phyloP scores from a whole-genome alignment of 257 asterid genomes.

The Solanum chaucha region DNA sequence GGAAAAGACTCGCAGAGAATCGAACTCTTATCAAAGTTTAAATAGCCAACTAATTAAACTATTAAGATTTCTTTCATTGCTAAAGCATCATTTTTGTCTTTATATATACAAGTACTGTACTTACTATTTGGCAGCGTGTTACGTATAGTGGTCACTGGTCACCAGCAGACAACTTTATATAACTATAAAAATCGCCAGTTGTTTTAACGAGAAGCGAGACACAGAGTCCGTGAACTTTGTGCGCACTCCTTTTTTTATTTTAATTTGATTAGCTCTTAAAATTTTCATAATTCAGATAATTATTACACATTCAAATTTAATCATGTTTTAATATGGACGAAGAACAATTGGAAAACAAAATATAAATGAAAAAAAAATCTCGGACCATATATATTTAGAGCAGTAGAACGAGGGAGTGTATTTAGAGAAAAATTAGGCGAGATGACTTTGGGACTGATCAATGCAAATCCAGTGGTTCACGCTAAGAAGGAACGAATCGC shows the following conservation, averaged over 20 bases:
- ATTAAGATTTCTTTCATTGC: too few relatives aligned
- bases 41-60: too few relatives aligned
- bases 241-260: neutral
- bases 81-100: neutral
- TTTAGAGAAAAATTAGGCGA: neutral
- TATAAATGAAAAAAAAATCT: neutral
- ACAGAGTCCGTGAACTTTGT: neutral
- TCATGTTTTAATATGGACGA: too few relatives aligned
- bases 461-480: constrained; percentile 94
- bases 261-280: too few relatives aligned
- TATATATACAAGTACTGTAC: neutral
- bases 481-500: constrained; percentile 63
- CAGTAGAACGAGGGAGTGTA: neutral
- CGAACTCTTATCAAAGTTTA: too few relatives aligned
- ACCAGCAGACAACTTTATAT: neutral
- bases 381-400: neutral
- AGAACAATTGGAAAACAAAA: too few relatives aligned
- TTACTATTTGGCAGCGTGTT: neutral
- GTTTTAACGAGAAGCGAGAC: neutral
- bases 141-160: neutral
- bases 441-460: constrained; percentile 86
- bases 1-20: too few relatives aligned
- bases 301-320: too few relatives aligned
- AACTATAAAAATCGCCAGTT: neutral
- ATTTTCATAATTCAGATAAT: too few relatives aligned